phyloP scores from a whole-genome alignment of 2,329 filamentous ascomycete species.

The Chrysosporium keratinophilum region DNA sequence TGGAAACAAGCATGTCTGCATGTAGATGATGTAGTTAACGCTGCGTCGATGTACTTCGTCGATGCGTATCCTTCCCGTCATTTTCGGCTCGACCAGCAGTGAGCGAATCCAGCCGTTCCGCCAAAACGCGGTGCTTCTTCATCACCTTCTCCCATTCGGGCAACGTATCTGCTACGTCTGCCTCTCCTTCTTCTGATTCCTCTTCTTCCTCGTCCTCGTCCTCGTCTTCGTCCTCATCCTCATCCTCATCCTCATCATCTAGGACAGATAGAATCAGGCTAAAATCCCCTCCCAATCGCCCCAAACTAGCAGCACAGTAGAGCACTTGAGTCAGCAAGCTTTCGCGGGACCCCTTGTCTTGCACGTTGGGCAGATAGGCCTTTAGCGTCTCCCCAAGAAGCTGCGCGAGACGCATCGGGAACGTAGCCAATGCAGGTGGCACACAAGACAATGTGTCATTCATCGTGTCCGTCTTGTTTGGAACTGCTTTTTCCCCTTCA shows the following conservation, averaged over 20 bases:
- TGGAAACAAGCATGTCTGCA: too few species aligned
- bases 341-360: constrained; percentile 68
- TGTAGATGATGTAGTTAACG: not conserved
- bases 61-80: constrained; percentile 13
- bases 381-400: constrained; percentile 68
- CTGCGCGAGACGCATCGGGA: constrained; percentile 71
- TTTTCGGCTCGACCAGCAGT: constrained; percentile 22
- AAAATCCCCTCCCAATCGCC: constrained; percentile 84
- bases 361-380: constrained; percentile 68
- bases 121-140: constrained; percentile 74
- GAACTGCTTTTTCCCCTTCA: not conserved
- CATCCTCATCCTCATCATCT: constrained; percentile 26
- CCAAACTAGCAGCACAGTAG: constrained; percentile 85
- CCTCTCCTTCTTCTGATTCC: constrained; percentile 40
- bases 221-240: constrained; percentile 36
- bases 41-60: constrained; percentile 5
- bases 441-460: constrained; percentile 41
- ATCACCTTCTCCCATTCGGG: constrained; percentile 76
- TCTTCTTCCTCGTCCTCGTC: constrained; percentile 25
- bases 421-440: constrained; percentile 69
- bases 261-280: constrained; percentile 68
- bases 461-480: not conserved
- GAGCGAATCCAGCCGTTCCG: constrained; percentile 50
- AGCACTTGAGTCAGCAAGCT: constrained; percentile 85
- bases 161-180: constrained; percentile 35